Percentiles rank a stretch among this genome's conserved stretches.
Conservation (phyloP, 2,329 filamentous ascomycete species). For the Cryphonectria carpinicola region DNA sequence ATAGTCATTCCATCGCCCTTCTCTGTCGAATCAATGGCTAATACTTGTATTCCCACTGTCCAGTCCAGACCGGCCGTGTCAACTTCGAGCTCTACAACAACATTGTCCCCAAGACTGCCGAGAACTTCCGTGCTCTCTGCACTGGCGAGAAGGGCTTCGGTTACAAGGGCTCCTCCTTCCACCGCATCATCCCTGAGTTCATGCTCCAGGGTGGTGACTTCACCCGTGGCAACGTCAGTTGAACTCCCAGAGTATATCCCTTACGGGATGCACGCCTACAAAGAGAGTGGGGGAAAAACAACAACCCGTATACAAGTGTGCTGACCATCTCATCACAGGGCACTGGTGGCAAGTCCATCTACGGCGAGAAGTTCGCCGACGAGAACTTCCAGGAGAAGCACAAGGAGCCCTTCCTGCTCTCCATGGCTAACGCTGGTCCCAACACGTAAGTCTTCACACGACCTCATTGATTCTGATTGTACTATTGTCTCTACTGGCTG, state of each 20-base stretch:
- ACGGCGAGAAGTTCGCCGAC: slow-evolving; percentile 90
- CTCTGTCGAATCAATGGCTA: slow-evolving; percentile 4
- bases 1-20: slow-evolving; percentile 8
- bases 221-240: slow-evolving; percentile 82
- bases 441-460: slow-evolving; percentile 70
- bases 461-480: too few species aligned
- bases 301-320: neutral
- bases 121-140: slow-evolving; percentile 86
- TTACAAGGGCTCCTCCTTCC: slow-evolving; percentile 83
- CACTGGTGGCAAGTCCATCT: slow-evolving; percentile 91
- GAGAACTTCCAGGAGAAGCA: slow-evolving; percentile 88
- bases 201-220: slow-evolving; percentile 98
- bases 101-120: slow-evolving; percentile 82
- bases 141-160: slow-evolving; percentile 80
- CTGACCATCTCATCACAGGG: slow-evolving; percentile 57
- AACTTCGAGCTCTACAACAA: slow-evolving; percentile 88
- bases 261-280: too few species aligned
- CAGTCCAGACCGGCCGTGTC: slow-evolving; percentile 78
- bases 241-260: neutral
- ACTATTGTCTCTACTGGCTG: neutral
- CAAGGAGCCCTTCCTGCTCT: slow-evolving; percentile 75
- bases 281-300: neutral
- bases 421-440: slow-evolving; percentile 93
- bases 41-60: slow-evolving; percentile 25
- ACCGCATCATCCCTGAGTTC: slow-evolving; percentile 90